Evolutionary conservation across 1,284 basidiomycete genomes (phyloP), one percentile per base, ranked within the genome.

Genomic region (Fomes fomentarius): DNA sequence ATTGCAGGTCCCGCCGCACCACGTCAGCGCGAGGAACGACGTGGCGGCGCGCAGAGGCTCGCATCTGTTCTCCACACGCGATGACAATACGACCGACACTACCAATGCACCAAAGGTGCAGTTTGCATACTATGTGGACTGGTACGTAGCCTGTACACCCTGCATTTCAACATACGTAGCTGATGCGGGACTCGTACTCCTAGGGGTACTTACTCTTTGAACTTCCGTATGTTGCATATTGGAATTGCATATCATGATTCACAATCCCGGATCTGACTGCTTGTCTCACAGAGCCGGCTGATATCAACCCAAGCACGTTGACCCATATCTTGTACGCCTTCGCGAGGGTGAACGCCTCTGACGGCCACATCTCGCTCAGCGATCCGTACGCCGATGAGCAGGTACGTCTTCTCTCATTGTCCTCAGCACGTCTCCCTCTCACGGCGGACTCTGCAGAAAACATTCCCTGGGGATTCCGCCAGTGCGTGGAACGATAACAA

Each of bases 271-370:
- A n/a, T n/a, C 28, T 30, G 28, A 30, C 28, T 7, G 6, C 12
- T 6, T 12, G 28, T 12, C 7, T 30, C 75, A 30, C 12, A 85
- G 70, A 84, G 72, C 79, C 89, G 69, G 74, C 82, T 71, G 68
- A 79, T 67, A 78, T 90, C 45, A 80, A 80, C 47, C 74, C 69
- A 52, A 73, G 69, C 55, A 82, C 76, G 70, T 81, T 83, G 72
- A 81, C 81, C 57, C 93, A 95, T 66, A 83, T 96, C 64, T 75
- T 94, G 21, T 96, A 96, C 66, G 73, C 85, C 3, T 97, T 97
- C 66, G 94, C 90, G 42, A 92, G 96, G 69, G 80, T 90, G 47
- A 81, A 85, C 53, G 71, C 84, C 17, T n/a, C n/a, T n/a, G 76
- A 79, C 24, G 93, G 92, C 1, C 74, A 73, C 28, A 87, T 92